Percentiles rank a stretch among this genome's conserved stretches.
Evolutionary conservation across 2,329 filamentous ascomycete genomes (phyloP).

Genomic region (Purpureocillium lavendulum): DNA sequence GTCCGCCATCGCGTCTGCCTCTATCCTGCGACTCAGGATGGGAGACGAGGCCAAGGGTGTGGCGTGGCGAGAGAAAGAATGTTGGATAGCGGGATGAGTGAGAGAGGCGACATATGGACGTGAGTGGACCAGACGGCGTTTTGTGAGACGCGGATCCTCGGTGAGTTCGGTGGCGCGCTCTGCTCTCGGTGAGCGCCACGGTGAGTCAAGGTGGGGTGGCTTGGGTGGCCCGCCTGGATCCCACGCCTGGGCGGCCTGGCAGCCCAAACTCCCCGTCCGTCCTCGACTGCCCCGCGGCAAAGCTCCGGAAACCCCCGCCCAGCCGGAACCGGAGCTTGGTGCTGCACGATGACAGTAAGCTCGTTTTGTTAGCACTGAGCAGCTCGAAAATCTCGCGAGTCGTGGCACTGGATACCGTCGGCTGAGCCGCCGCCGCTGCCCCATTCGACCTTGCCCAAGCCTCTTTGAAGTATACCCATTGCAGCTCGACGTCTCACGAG

Average conservation of each 20-base stretch:
- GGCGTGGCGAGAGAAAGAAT: too few species aligned
- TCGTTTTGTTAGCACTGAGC: too few species aligned
- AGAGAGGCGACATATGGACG: neutral
- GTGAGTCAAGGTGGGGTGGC: too few species aligned
- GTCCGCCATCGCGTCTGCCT: conserved; percentile 47
- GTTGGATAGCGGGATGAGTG: neutral
- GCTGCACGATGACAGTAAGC: too few species aligned
- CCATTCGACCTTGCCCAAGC: too few species aligned
- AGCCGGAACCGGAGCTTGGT: neutral
- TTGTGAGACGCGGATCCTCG: conserved; percentile 1
- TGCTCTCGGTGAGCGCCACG: conserved; percentile 5
- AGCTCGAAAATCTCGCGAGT: conserved; percentile 3
- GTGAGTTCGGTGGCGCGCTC: conserved; percentile 2
- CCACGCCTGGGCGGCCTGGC: too few species aligned
- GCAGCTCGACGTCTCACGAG: too few species aligned
- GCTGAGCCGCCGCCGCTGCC: neutral
- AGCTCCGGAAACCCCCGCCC: conserved; percentile 3
- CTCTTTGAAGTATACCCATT: too few species aligned
- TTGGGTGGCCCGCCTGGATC: too few species aligned
- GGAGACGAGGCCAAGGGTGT: too few species aligned
- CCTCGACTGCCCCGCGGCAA: conserved; percentile 1
- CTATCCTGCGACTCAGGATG: neutral
- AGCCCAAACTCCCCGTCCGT: too few species aligned
- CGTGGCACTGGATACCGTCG: neutral
- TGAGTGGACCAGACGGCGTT: neutral